A percentile compares a stretch with the other conserved stretches of the same genome.
Conservation (phyloP, 495 filamentous ascomycete species). For the Penicillium cinerascens region DNA sequence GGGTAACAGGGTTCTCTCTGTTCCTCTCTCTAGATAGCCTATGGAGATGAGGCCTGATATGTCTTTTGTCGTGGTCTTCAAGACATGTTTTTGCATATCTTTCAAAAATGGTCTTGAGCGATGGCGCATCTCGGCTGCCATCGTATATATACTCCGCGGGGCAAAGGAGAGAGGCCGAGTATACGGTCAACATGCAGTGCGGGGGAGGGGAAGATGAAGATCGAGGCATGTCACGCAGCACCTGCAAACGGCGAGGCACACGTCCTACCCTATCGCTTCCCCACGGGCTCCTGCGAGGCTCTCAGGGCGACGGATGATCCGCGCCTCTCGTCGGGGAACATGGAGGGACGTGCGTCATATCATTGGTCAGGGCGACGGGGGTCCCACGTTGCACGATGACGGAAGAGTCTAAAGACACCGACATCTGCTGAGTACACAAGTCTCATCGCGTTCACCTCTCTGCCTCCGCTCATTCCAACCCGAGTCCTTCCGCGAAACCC, state of each 20-base stretch:
- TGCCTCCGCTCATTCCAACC: neutral
- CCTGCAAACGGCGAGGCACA: neutral
- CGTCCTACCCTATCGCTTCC: constrained; percentile 3
- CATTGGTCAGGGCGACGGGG: constrained; percentile 28
- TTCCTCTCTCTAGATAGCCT: too few relatives aligned
- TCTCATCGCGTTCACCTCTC: neutral
- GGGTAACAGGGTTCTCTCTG: too few relatives aligned
- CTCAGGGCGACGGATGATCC: constrained; percentile 5
- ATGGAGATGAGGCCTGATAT: too few relatives aligned
- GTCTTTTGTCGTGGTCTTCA: too few relatives aligned
- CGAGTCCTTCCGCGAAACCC: constrained; percentile 3
- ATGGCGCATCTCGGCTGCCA: too few relatives aligned
- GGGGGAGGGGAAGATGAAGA: constrained; percentile 3
- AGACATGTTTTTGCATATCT: too few relatives aligned
- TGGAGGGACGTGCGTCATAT: constrained; percentile 37
- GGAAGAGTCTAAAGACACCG: constrained; percentile 6
- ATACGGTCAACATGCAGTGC: neutral
- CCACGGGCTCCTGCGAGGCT: neutral
- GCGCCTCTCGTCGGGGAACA: constrained; percentile 35
- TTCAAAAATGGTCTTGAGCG: too few relatives aligned
- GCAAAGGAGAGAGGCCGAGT: neutral
- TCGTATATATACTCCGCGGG: too few relatives aligned
- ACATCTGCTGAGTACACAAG: neutral
- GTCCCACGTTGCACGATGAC: constrained; percentile 15
- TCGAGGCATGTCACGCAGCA: constrained; percentile 3